These are phyloP conservation scores for Setomelanomma holmii DNA, from an alignment of 2,329 filamentous ascomycete genomes.

Conservation along the genomic window DNA sequence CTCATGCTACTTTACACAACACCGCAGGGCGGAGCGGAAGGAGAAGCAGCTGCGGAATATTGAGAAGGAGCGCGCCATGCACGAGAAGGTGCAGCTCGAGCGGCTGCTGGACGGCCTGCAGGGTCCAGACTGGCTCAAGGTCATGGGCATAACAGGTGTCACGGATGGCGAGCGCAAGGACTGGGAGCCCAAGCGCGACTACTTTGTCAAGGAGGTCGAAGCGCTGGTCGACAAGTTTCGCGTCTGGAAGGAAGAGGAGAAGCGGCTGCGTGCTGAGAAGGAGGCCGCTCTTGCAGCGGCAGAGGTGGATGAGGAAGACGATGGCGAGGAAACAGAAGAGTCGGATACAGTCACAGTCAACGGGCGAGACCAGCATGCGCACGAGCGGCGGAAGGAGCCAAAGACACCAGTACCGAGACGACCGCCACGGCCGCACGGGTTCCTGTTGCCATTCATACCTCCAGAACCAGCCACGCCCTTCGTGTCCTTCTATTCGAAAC, in stretches of 20 bases:
- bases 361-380: slow-evolving; percentile 50
- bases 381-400: slow-evolving; percentile 38
- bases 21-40: slow-evolving; percentile 67
- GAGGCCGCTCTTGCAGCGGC: slow-evolving; percentile 66
- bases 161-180: slow-evolving; percentile 86
- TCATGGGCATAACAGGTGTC: slow-evolving; percentile 86
- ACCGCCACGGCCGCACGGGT: slow-evolving; percentile 41
- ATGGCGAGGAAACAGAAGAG: slow-evolving; percentile 47
- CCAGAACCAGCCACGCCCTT: slow-evolving; percentile 66
- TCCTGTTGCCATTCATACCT: slow-evolving; percentile 34
- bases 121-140: slow-evolving; percentile 89
- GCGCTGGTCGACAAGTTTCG: slow-evolving; percentile 86
- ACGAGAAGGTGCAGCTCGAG: slow-evolving; percentile 71
- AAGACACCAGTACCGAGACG: slow-evolving; percentile 38
- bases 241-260: slow-evolving; percentile 88
- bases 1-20: slow-evolving; percentile 63
- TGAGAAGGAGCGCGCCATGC: slow-evolving; percentile 70
- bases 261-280: slow-evolving; percentile 77
- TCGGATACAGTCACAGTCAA: slow-evolving; percentile 34
- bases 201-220: slow-evolving; percentile 85
- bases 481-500: slow-evolving; percentile 85
- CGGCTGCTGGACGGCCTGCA: slow-evolving; percentile 79
- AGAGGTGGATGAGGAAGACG: slow-evolving; percentile 52
- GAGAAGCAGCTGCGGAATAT: slow-evolving; percentile 74
- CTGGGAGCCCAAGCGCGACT: slow-evolving; percentile 83